Conservation (phyloP, 2,329 filamentous ascomycete species). For the Ilyonectria sp. region DNA sequence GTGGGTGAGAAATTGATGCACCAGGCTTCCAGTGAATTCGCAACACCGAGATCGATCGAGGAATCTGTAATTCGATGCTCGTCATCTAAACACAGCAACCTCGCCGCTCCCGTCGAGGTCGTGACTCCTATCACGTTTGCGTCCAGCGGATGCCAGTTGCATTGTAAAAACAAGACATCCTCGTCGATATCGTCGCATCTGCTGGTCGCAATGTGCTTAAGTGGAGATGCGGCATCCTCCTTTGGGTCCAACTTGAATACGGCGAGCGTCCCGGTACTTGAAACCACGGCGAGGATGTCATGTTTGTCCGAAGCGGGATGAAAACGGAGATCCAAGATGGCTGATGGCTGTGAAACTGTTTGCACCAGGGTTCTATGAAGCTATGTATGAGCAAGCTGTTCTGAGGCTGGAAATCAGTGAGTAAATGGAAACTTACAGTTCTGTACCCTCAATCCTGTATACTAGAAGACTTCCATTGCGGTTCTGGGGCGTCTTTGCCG, state of each 20-base stretch:
- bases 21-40: slow-evolving; percentile 80
- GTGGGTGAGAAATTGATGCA: slow-evolving; percentile 72
- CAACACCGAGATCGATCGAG: slow-evolving; percentile 57
- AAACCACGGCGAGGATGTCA: slow-evolving; percentile 79
- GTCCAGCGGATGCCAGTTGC: slow-evolving; percentile 78
- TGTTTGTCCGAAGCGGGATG: slow-evolving; percentile 62
- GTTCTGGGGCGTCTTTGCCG: slow-evolving; percentile 65
- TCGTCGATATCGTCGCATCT: slow-evolving; percentile 66
- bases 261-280: slow-evolving; percentile 80
- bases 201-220: slow-evolving; percentile 61
- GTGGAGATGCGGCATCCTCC: slow-evolving; percentile 48
- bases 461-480: slow-evolving; percentile 83
- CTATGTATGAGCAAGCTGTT: slow-evolving; percentile 28
- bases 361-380: slow-evolving; percentile 69
- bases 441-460: slow-evolving; percentile 67
- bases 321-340: slow-evolving; percentile 90
- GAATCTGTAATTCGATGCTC: slow-evolving; percentile 56
- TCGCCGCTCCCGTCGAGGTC: slow-evolving; percentile 77
- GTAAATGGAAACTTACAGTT: slow-evolving; percentile 66
- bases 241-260: slow-evolving; percentile 71
- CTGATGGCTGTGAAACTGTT: slow-evolving; percentile 75
- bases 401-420: background rate
- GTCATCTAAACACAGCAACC: slow-evolving; percentile 65
- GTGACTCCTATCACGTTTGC: slow-evolving; percentile 76
- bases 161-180: slow-evolving; percentile 77